Base-by-base conservation (phyloP, 306 rosid species). In the Rosa chinensis region DNA sequence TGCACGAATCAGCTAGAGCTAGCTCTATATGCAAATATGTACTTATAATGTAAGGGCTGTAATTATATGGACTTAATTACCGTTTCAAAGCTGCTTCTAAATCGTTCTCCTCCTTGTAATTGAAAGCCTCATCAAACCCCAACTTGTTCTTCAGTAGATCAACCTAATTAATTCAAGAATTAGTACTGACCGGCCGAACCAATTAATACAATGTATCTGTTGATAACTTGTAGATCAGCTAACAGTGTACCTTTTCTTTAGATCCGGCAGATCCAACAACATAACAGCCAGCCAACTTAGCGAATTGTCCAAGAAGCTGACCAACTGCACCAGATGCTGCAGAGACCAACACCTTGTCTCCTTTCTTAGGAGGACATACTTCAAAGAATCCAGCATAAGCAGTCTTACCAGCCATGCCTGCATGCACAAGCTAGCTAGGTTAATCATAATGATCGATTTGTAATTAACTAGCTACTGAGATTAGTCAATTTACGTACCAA, bases 211-310 rank as follows among this genome's bases (percentile, higher is more conserved):
- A 32, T 32, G 8, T 5, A 52, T 17, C 20, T 4, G 56, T 50
- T 14, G 4, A 49, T 49, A 49, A 17, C 55, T 10, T 4, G 20
- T 14, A 4, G 6, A 50, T 4, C 18, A 55, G 62, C 25, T 56
- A 56, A 25, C 62, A 56, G 7, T 28, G 23, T 66, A 86, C 90
- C 84, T 88, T 90, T 37, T 86, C 76, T 68, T 83, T 78, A 42
- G 86, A 88, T n/a, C 84, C 81, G 66, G 49, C 73, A 78, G 89
- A 85, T 81, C 94, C 90, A 76, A 90, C 90, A 74, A 90, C 90
- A 83, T 90, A 88, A 50, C 90, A 90, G 25, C 88, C 94, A 74
- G 81, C 61, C 84, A 88, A 23, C 25, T 90, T 89, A 84, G 86
- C 86, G 12, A 83, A 76, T 40, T 83, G 84, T 35, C 83, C 86